A percentile compares a stretch with the other conserved stretches of the same genome.
phyloP scores from a whole-genome alignment of 352 stramenopile species.

The Globisporangium spinosum region DNA sequence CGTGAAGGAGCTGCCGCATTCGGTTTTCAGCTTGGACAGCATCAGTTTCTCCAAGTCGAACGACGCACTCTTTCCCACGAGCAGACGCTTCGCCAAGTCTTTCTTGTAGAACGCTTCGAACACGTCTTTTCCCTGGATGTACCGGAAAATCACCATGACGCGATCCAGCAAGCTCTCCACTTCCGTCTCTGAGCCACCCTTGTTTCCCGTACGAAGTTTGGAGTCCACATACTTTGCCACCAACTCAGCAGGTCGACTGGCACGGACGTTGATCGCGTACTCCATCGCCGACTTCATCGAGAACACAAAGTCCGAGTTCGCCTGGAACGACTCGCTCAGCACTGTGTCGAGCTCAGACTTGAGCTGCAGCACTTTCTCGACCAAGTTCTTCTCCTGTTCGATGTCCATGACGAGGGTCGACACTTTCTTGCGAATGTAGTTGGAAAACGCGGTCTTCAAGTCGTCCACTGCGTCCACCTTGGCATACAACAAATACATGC shows the following conservation, averaged over 20 bases:
- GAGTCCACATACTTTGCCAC: constrained; percentile 91
- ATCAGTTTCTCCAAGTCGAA: constrained; percentile 96
- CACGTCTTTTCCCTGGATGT: constrained; percentile 97
- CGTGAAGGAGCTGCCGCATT: constrained; percentile 97
- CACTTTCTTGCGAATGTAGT: constrained; percentile 78
- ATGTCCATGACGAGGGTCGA: constrained; percentile 71
- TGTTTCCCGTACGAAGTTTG: constrained; percentile 86
- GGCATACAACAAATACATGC: constrained; percentile 83
- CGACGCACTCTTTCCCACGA: constrained; percentile 88
- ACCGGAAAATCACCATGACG: constrained; percentile 95
- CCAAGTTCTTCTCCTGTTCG: constrained; percentile 85
- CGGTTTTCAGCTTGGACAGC: constrained; percentile 96
- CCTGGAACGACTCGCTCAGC: constrained; percentile 66
- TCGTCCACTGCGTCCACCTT: constrained; percentile 71
- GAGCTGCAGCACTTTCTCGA: constrained; percentile 88
- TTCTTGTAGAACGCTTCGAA: constrained; percentile 99
- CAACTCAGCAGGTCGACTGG: constrained; percentile 84
- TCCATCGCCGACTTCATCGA: constrained; percentile 88
- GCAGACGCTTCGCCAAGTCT: constrained; percentile 95
- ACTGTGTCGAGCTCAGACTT: constrained; percentile 82
- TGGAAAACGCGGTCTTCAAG: constrained; percentile 60
- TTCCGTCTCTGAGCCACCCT: constrained; percentile 81
- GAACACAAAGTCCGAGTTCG: constrained; percentile 73
- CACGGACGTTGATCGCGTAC: constrained; percentile 84
- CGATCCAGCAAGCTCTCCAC: constrained; percentile 87